A percentile compares a stretch with the other conserved stretches of the same genome.
These are phyloP conservation scores for Cordyceps fumosorosea DNA, from an alignment of 2,329 filamentous ascomycete species.

Conservation along the genomic window DNA sequence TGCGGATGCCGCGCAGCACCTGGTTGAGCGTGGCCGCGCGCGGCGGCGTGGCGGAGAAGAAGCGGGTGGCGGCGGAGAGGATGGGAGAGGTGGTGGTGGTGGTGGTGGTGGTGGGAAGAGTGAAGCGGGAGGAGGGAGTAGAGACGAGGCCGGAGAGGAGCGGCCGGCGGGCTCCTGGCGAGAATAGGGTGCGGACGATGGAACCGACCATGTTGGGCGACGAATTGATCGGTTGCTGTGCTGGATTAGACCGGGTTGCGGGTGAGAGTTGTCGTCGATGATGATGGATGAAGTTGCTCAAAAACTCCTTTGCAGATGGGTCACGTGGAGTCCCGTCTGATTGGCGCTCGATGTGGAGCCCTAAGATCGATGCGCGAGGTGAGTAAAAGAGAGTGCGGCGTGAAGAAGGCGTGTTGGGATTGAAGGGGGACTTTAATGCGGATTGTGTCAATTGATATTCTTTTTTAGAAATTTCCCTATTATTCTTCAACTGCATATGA, in stretches of 20 bases:
- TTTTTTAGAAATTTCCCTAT: no score
- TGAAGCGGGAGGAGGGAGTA: constrained; percentile 12
- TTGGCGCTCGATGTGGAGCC: constrained; percentile 5
- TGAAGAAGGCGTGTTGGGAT: no score
- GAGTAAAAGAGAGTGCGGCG: neutral
- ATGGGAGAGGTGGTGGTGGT: constrained; percentile 19
- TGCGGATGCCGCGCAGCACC: constrained; percentile 69
- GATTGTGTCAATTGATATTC: no score
- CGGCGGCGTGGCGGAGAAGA: constrained; percentile 52
- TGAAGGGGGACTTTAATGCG: no score
- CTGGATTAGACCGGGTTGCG: neutral
- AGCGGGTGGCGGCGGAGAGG: constrained; percentile 24
- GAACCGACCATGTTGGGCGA: constrained; percentile 28
- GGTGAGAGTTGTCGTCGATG: neutral
- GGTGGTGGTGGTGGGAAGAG: constrained; percentile 15
- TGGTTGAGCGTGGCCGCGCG: constrained; percentile 64
- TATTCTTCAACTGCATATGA: no score
- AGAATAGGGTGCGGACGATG: constrained; percentile 30
- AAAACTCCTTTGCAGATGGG: constrained; percentile 5
- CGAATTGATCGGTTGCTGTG: neutral
- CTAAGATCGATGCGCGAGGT: neutral
- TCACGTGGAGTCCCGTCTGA: constrained; percentile 4
- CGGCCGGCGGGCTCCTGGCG: constrained; percentile 24
- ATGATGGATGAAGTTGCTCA: neutral
- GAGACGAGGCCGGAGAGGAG: constrained; percentile 17